phyloP scores from a whole-genome alignment of 257 asterid species.

The Plectranthus barbatus region DNA sequence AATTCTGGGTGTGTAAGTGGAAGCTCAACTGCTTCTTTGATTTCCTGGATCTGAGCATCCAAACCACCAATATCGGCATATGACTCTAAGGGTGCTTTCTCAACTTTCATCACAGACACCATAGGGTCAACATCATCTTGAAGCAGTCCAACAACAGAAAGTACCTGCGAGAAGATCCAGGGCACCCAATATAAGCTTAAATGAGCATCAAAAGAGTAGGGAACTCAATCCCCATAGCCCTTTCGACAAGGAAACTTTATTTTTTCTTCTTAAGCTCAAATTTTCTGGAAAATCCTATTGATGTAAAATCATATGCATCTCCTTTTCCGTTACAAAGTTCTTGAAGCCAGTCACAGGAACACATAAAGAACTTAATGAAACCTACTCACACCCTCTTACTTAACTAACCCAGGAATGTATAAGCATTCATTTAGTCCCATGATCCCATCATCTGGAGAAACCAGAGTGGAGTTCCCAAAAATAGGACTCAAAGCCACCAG shows the following conservation, averaged over 20 bases:
- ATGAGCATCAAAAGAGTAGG: not conserved
- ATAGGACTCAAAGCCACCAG: no score
- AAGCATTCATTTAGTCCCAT: no score
- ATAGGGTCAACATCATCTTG: conserved; percentile 94
- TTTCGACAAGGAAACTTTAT: not conserved
- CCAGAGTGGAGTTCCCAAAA: no score
- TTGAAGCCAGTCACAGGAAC: no score
- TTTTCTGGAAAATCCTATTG: not conserved
- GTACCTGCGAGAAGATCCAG: conserved; percentile 60
- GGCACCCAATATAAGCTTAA: not conserved
- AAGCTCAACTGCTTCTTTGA: conserved; percentile 64
- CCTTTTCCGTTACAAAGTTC: no score
- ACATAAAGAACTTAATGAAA: no score
- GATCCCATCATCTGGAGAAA: no score
- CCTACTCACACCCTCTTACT: no score
- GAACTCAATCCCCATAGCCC: not conserved
- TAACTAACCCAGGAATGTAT: no score
- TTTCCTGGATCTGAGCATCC: conserved; percentile 59
- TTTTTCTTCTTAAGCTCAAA: not conserved
- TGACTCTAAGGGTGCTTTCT: conserved; percentile 94
- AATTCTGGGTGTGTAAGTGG: conserved; percentile 53
- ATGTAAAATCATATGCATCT: no score
- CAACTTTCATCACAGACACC: conserved; percentile 99
- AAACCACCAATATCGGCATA: conserved; percentile 73
- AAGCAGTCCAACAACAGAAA: conserved; percentile 89